A percentile compares a stretch with the other conserved stretches of the same genome.
phyloP scores from a whole-genome alignment of 2,329 filamentous ascomycete species.

The Pseudocercospora vitis region DNA sequence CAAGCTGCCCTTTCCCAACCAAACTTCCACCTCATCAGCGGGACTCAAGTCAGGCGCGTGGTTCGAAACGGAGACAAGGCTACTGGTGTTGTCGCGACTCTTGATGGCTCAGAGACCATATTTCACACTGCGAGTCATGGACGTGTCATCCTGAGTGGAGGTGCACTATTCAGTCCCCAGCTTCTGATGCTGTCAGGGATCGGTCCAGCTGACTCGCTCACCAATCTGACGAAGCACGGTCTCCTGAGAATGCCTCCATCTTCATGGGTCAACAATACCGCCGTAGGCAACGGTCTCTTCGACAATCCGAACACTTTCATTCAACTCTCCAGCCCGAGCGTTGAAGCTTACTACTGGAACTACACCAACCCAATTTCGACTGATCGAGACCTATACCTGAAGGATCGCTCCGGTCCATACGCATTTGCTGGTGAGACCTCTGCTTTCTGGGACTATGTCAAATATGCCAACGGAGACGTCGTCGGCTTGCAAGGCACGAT shows the following conservation, averaged over 20 bases:
- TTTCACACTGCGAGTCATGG: constrained; percentile 62
- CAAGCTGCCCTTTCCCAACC: constrained; percentile 50
- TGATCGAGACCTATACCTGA: constrained; percentile 51
- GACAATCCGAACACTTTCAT: constrained; percentile 50
- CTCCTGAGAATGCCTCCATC: constrained; percentile 39
- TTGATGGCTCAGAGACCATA: constrained; percentile 65
- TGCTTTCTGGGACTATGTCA: constrained; percentile 56
- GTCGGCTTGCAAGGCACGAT: constrained; percentile 56
- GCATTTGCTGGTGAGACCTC: constrained; percentile 55
- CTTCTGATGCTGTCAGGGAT: constrained; percentile 66
- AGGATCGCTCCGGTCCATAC: constrained; percentile 53
- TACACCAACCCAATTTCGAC: constrained; percentile 47
- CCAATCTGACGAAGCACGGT: constrained; percentile 40
- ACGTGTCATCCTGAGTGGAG: constrained; percentile 52
- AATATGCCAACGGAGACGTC: constrained; percentile 49
- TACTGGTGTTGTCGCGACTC: constrained; percentile 51
- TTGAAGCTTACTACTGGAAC: constrained; percentile 52
- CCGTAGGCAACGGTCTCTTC: constrained; percentile 54
- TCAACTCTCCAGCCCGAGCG: constrained; percentile 53
- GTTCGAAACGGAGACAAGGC: constrained; percentile 58
- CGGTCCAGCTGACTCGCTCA: constrained; percentile 56
- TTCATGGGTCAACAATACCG: constrained; percentile 53
- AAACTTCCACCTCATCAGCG: constrained; percentile 60
- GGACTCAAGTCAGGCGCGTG: constrained; percentile 47
- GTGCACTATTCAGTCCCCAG: constrained; percentile 64